Conservation (phyloP, 257 asterid species). For the Anisodus tanguticus region DNA sequence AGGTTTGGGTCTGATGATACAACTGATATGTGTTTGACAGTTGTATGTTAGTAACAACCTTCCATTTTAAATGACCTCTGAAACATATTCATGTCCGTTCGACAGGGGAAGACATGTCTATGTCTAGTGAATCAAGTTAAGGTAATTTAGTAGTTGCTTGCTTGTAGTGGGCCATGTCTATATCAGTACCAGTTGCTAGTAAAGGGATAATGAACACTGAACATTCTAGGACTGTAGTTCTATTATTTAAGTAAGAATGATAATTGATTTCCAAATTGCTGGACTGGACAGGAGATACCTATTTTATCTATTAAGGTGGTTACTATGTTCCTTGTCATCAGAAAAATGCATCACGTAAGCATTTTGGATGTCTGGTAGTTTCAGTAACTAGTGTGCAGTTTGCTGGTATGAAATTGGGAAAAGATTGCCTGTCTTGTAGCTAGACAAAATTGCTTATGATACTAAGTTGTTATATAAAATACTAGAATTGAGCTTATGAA, state of each 20-base stretch:
- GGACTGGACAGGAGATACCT: background rate
- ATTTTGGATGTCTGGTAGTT: background rate
- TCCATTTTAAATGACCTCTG: background rate
- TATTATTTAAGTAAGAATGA: background rate
- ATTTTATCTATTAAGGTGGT: background rate
- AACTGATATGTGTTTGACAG: background rate
- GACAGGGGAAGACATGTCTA: background rate
- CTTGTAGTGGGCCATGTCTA: background rate
- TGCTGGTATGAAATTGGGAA: constrained; percentile 4
- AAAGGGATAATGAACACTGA: background rate
- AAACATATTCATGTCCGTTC: background rate
- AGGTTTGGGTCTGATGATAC: background rate
- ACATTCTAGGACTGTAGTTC: background rate
- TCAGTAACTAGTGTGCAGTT: constrained; percentile 1
- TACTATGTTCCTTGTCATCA: background rate
- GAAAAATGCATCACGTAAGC: background rate
- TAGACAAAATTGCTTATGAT: background rate
- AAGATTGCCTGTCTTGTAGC: background rate
- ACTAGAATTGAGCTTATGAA: background rate
- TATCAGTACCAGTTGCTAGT: constrained; percentile 16
- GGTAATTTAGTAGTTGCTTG: background rate
- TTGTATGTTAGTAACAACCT: background rate
- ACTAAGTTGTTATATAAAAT: background rate
- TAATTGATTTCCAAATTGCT: background rate
- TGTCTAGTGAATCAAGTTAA: background rate